Conservation (phyloP, 1,284 basidiomycete genomes). For the Lentinus polychrous region DNA sequence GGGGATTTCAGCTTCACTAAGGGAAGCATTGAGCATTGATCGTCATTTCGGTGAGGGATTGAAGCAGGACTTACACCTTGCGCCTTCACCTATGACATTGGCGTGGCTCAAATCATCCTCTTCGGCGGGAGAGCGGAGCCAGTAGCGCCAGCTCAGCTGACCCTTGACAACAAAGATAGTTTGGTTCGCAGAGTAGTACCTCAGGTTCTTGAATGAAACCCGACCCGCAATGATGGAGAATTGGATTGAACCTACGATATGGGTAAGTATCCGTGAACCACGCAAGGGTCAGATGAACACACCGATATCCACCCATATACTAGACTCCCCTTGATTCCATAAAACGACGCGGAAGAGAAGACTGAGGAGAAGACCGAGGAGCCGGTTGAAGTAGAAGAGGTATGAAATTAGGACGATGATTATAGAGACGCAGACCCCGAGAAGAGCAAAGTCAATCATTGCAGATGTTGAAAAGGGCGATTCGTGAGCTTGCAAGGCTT, state of each 20-base stretch:
- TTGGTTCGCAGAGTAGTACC: conserved; percentile 88
- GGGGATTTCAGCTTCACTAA: conserved; percentile 27
- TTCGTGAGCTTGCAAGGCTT: no score
- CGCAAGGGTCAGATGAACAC: conserved; percentile 20
- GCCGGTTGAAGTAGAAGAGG: conserved; percentile 87
- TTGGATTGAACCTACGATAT: conserved; percentile 69
- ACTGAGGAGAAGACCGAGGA: conserved; percentile 64
- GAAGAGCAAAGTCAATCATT: conserved; percentile 56
- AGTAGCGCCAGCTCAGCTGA: conserved; percentile 87
- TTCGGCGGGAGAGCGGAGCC: conserved; percentile 69
- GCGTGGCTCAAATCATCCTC: conserved; percentile 59
- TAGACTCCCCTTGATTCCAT: conserved; percentile 66
- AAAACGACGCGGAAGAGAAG: conserved; percentile 53
- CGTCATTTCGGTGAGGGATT: neutral
- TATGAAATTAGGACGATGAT: conserved; percentile 68
- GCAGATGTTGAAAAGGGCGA: no score
- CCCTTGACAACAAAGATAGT: conserved; percentile 78
- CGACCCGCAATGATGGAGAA: conserved; percentile 84
- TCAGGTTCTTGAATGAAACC: conserved; percentile 79
- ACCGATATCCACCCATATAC: conserved; percentile 77
- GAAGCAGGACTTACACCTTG: conserved; percentile 29
- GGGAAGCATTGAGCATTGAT: neutral
- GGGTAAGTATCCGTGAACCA: neutral
- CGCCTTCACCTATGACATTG: conserved; percentile 41
- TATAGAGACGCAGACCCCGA: conserved; percentile 68